Base-by-base conservation (phyloP, 2,329 filamentous ascomycete species). In the Ophiocordyceps camponoti-floridani region DNA sequence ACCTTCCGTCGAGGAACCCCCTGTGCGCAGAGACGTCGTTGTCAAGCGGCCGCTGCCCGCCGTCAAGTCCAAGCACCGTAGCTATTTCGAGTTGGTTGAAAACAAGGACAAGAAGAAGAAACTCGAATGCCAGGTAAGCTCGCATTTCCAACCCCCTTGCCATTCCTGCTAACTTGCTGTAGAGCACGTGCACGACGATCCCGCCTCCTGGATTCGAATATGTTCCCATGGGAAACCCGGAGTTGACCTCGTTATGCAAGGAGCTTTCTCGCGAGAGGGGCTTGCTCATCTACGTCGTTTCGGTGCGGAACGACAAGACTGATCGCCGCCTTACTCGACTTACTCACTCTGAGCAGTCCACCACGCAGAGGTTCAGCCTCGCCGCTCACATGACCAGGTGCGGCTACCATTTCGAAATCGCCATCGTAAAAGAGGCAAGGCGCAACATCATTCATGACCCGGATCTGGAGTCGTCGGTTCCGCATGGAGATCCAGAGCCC, bases 281-380 rank as follows among this genome's bases (percentile, higher is more conserved):
- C 51, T 75, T 73, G 41, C 73, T 78, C 70, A 73, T 80, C 14
- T 81, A 77, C 51, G 79, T 81, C 47, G 77, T 82, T 42, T 77
- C 75, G 53, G 77, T 79, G 66, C 9, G 42, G 16, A 12, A n/a
- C n/a, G n/a, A 38, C n/a, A 14, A 1, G 4, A 8, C 19, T 11
- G 19, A 14, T n/a, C 38, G 38, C 38, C 7, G 6, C 2, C 18
- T 23, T 14, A 3, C 4, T 10, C 11, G n/a, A 14, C n/a, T 4
- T 13, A 18, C 46, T 47, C 5, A 47, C 30, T 30, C 9, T 30
- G 19, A 28, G 16, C 46, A 62, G 60, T 51, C 58, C 41, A 58
- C 61, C 45, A 53, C 59, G n/a, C 63, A 60, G 42, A 58, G 23
- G 23, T 23, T 5, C 23, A 23, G 62, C 14, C 59, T 70, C 44